Evolutionary conservation across 2,329 filamentous ascomycete species (phyloP).

Genomic region (Hymenoscyphus repandus): DNA sequence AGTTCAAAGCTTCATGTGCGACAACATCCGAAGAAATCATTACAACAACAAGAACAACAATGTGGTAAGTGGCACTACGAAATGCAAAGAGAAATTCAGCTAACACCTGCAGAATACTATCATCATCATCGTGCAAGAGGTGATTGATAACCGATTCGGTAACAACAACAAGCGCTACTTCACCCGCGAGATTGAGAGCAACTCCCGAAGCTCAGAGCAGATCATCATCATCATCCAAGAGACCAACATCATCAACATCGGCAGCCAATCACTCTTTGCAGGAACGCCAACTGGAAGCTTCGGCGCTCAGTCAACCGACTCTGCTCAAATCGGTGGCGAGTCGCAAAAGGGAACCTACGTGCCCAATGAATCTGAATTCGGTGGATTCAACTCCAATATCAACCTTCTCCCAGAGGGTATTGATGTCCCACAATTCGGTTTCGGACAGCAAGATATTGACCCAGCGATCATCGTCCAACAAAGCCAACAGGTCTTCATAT

Average conservation of each 20-base stretch:
- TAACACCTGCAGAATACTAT: slow-evolving; percentile 26
- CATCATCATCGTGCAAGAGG: slow-evolving; percentile 25
- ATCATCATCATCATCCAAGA: slow-evolving; percentile 19
- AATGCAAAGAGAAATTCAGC: not conserved
- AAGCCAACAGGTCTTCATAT: slow-evolving; percentile 16
- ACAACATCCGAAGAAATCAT: slow-evolving; percentile 29
- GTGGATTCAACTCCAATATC: slow-evolving; percentile 8
- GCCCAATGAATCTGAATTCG: slow-evolving; percentile 8
- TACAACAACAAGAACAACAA: slow-evolving; percentile 24
- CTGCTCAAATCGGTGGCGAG: not conserved
- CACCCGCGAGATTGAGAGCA: slow-evolving; percentile 24
- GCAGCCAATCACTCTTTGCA: not conserved
- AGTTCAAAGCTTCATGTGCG: slow-evolving; percentile 19
- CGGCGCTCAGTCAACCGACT: not conserved
- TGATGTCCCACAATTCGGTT: slow-evolving; percentile 13
- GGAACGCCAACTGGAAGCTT: not conserved
- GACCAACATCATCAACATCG: slow-evolving; percentile 9
- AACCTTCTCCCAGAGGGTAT: slow-evolving; percentile 19
- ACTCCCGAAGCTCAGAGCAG: slow-evolving; percentile 13
- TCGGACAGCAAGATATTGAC: slow-evolving; percentile 14
- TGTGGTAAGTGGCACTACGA: slow-evolving; percentile 17
- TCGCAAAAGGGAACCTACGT: slow-evolving; percentile 5
- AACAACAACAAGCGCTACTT: slow-evolving; percentile 24
- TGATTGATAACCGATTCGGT: slow-evolving; percentile 22
- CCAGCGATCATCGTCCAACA: slow-evolving; percentile 24